Percentiles rank a stretch among this genome's conserved stretches.
Evolutionary conservation across 345 rosid genomes (phyloP).

Genomic region (Linum lewisii): DNA sequence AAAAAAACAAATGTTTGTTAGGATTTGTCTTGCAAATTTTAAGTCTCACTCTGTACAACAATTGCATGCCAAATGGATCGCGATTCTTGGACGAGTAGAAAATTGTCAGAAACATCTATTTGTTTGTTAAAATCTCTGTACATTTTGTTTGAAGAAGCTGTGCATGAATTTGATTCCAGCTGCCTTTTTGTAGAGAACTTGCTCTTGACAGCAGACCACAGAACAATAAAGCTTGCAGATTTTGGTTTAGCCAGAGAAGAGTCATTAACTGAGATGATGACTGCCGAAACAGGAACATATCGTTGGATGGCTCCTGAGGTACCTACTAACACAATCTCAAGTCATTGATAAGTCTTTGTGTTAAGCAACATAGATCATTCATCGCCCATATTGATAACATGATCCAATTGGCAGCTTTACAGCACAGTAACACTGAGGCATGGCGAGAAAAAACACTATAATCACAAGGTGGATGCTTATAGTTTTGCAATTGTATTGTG

Average conservation of each 20-base stretch:
- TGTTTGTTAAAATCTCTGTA: background rate
- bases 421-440: conserved; percentile 94
- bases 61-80: no score
- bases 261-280: conserved; percentile 98
- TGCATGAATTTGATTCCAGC: conserved; percentile 11
- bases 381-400: background rate
- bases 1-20: no score
- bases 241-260: conserved; percentile 99
- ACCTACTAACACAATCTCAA: background rate
- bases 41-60: no score
- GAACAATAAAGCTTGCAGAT: conserved; percentile 88
- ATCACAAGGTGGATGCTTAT: conserved; percentile 90
- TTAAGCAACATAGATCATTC: no score
- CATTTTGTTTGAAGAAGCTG: background rate
- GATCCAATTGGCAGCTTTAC: conserved; percentile 48
- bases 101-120: no score
- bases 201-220: conserved; percentile 77
- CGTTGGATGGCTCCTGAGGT: conserved; percentile 99
- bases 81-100: no score
- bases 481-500: conserved; percentile 97
- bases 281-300: conserved; percentile 98
- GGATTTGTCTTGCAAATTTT: no score
- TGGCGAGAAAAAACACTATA: conserved; percentile 97
- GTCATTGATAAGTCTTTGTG: conserved; percentile 1
- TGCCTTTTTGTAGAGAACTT: conserved; percentile 60